Percentiles rank a stretch among this genome's conserved stretches.
phyloP scores from a whole-genome alignment of 108 stramenopile species.

The Epithemia pelagica region DNA sequence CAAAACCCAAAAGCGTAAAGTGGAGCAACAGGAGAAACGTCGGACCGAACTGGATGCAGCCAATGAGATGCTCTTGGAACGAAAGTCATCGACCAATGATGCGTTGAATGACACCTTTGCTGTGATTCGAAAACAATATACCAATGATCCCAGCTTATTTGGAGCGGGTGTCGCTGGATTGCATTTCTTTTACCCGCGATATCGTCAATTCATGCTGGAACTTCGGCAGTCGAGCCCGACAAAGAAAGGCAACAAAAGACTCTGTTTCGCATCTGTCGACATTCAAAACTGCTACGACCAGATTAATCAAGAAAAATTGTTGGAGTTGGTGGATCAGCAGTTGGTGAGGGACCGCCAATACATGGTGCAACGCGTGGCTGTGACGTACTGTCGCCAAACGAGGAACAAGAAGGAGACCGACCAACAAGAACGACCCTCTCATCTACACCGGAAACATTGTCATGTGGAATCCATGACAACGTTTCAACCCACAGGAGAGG shows the following conservation, averaged over 20 bases:
- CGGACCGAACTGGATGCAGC: background rate
- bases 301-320: slow-evolving; percentile 63
- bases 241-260: slow-evolving; percentile 5
- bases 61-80: background rate
- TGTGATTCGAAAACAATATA: slow-evolving; percentile 58
- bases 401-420: background rate
- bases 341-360: slow-evolving; percentile 48
- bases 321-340: slow-evolving; percentile 33
- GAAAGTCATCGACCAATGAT: slow-evolving; percentile 33
- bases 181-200: slow-evolving; percentile 54
- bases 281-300: slow-evolving; percentile 81
- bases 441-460: background rate
- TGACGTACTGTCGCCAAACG: slow-evolving; percentile 20
- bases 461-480: slow-evolving; percentile 22
- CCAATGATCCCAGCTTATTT: slow-evolving; percentile 26
- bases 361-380: slow-evolving; percentile 45
- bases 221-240: slow-evolving; percentile 11
- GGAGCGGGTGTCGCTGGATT: slow-evolving; percentile 65
- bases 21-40: background rate
- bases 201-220: slow-evolving; percentile 35
- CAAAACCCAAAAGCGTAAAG: background rate
- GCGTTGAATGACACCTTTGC: slow-evolving; percentile 53
- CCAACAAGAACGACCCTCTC: background rate
- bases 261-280: slow-evolving; percentile 76
- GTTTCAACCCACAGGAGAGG: slow-evolving; percentile 6